Evolutionary conservation across 1,284 basidiomycete genomes (phyloP), one percentile per base, ranked within the genome.

Genomic region (Anthracocystis panici-leucophaei): DNA sequence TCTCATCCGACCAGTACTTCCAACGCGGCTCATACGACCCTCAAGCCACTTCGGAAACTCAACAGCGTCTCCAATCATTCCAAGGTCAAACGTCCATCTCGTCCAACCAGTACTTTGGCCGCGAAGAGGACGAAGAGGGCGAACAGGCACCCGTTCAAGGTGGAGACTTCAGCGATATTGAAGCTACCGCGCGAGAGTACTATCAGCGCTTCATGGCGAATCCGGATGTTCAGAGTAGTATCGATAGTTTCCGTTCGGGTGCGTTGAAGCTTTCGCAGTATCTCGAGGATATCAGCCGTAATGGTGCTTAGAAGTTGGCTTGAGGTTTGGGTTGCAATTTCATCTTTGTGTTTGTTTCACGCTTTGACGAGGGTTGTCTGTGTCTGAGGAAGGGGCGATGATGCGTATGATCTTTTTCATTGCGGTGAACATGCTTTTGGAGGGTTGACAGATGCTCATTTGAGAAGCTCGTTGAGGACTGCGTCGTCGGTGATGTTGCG

Each of bases 1-100:
- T 99, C 85, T 97, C 94, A 5, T 96, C 93, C 2, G 97, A 99
- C 85, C 95, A 96, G 92, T 98, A 93, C 89, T 98, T 98, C 86
- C 93, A 92, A 41, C 90, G 96, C 31, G 92, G 93, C 58, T 86
- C 90, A 20, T 97, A 97, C 86, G 96, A 99, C 85, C 90, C 94
- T 1, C 83, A 87, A 46, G 88, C 90, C 5, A 85, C 90, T 35
- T 86, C 88, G 44, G 94, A 97, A 86, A 94, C 95, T 1, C 92
- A 94, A 84, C 87, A 89, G 21, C 90, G 96, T 10, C 87, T 98
- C 49, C 90, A 91, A 78, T 88, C 90, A 51, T 99, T 99, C 90
- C 90, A 91, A 79, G 95, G 95, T 18, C 94, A 96, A 25, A 93
- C 93, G 0, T 91, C 94, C 33, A 99, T 99, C 83, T 97, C 94